A percentile compares a stretch with the other conserved stretches of the same genome.
Conservation (phyloP, 306 rosid genomes). For the Mimosa bimucronata region DNA sequence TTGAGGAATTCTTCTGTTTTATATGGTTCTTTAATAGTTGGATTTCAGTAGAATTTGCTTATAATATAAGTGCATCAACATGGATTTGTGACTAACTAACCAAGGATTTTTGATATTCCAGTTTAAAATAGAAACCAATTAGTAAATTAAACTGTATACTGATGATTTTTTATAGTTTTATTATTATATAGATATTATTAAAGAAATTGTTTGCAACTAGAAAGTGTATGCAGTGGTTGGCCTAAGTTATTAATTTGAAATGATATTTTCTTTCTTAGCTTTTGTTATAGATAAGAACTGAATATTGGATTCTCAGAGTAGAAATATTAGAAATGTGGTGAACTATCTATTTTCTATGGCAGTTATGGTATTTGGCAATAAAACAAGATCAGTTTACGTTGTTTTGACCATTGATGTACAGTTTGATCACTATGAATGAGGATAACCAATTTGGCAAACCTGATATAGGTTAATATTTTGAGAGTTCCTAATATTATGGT, state of each 20-base stretch:
- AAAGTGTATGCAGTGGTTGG: background rate
- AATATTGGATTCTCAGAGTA: background rate
- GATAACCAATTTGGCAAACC: background rate
- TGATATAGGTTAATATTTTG: constrained; percentile 1
- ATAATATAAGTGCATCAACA: too few relatives aligned
- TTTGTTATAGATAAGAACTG: background rate
- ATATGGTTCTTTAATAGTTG: background rate
- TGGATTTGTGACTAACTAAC: background rate
- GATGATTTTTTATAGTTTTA: too few relatives aligned
- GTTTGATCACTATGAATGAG: constrained; percentile 5
- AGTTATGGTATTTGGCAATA: background rate
- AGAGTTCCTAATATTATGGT: constrained; percentile 7
- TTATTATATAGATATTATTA: too few relatives aligned
- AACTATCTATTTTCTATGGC: too few relatives aligned
- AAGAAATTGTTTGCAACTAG: too few relatives aligned
- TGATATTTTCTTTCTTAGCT: background rate
- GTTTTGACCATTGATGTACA: background rate
- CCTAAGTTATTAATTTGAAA: background rate
- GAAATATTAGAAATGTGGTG: background rate
- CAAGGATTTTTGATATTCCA: background rate
- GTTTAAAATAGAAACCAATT: background rate
- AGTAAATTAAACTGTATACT: too few relatives aligned
- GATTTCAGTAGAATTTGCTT: background rate
- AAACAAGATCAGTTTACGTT: background rate
- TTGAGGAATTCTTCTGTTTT: background rate